A percentile compares a stretch with the other conserved stretches of the same genome.
phyloP scores from a whole-genome alignment of 176 grass and related monocot genomes.

The Oryza glumipatula region DNA sequence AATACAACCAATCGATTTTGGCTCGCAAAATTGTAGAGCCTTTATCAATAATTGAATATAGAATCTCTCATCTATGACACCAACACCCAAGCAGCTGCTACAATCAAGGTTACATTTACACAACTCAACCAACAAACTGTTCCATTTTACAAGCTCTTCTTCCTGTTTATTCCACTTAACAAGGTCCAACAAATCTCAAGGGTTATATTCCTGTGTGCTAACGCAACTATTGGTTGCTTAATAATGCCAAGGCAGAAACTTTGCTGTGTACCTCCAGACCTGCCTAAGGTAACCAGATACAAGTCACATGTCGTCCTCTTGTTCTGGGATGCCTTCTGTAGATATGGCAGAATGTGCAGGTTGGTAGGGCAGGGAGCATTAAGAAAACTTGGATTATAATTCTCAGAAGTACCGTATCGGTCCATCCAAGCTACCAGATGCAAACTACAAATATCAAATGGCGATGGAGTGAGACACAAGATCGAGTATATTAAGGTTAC shows the following conservation, averaged over 20 bases:
- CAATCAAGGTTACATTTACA: conserved; percentile 2
- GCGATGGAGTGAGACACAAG: conserved; percentile 7
- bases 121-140: not conserved
- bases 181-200: not conserved
- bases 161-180: conserved; percentile 10
- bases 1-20: not conserved
- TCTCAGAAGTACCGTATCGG: conserved; percentile 73
- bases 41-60: not conserved
- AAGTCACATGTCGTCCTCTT: not conserved
- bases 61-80: not conserved
- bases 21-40: not conserved
- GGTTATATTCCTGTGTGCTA: not conserved
- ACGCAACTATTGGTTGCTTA: not conserved
- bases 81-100: not conserved
- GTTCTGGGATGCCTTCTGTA: conserved; percentile 14
- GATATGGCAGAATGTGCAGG: conserved; percentile 10
- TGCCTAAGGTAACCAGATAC: not conserved
- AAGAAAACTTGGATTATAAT: not conserved
- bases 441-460: conserved; percentile 68
- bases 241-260: not conserved
- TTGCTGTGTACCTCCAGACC: not conserved
- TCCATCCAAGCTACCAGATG: conserved; percentile 93
- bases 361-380: not conserved
- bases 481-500: not conserved
- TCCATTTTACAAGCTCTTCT: not conserved